phyloP scores from a whole-genome alignment of 495 filamentous ascomycete species.

The Hypoxylon fragiforme region DNA sequence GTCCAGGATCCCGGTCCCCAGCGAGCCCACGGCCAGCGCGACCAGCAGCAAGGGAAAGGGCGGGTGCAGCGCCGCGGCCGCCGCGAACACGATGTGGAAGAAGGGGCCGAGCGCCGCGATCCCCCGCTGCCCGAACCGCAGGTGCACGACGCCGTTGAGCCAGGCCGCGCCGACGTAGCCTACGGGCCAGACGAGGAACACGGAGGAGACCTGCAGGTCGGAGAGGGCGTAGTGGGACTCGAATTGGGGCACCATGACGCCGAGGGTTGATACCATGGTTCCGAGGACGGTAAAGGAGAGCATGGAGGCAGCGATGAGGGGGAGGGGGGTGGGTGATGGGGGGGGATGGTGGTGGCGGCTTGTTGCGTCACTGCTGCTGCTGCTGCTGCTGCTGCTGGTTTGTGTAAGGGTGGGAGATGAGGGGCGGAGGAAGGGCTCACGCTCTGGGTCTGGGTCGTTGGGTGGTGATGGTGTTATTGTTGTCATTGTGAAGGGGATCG shows the following conservation, averaged over 20 bases:
- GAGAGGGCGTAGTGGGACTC: conserved; percentile 64
- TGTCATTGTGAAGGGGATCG: background rate
- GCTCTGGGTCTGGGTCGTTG: conserved; percentile 1
- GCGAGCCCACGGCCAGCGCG: conserved; percentile 61
- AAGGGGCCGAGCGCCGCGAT: conserved; percentile 61
- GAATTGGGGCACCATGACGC: conserved; percentile 31
- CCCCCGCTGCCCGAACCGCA: conserved; percentile 63
- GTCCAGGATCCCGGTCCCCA: conserved; percentile 63
- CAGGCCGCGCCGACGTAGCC: conserved; percentile 70
- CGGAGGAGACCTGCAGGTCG: conserved; percentile 68
- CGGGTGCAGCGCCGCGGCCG: conserved; percentile 62
- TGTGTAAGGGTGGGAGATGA: too few relatives aligned
- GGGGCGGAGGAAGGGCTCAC: conserved; percentile 13
- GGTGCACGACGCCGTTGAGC: conserved; percentile 51
- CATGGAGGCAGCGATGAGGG: conserved; percentile 22
- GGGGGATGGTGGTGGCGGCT: too few relatives aligned
- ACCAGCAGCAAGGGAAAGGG: conserved; percentile 67
- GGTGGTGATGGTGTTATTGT: too few relatives aligned
- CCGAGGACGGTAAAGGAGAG: conserved; percentile 20
- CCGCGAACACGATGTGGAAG: conserved; percentile 64
- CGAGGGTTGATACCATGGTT: conserved; percentile 22
- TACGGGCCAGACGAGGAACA: conserved; percentile 69
- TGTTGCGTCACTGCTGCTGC: too few relatives aligned
- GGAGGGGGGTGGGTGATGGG: background rate
- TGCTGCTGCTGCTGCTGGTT: too few relatives aligned